Base-by-base conservation (phyloP, 352 stramenopile species). In the Blastocystis sp. region DNA sequence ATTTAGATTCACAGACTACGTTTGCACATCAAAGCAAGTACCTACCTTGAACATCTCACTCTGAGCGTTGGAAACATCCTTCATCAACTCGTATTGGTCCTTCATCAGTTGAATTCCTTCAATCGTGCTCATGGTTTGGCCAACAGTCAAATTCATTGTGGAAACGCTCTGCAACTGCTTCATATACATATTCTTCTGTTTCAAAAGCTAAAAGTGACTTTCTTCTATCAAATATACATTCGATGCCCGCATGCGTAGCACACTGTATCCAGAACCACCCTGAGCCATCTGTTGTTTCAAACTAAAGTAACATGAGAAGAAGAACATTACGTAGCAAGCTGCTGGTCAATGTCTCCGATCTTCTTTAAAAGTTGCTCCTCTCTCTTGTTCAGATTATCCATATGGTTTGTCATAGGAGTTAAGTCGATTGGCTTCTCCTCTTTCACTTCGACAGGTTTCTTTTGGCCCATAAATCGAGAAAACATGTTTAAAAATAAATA, bases 41-140 rank as follows among this genome's bases (percentile, higher is more conserved):
- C 39, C 34, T 37, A 77, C 66, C 66, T 84, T 64, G 53, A 84
- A 84, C 73, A 68, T 68, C 47, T 66, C 18, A 29, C 73, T 84
- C 73, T 84, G 73, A 45, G 73, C 73, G 53, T 26, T 43, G 34
- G 73, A 47, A 6, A 84, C 73, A 50, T 84, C 73, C 73, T 84
- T 84, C 73, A 84, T 84, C n/a, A 84, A 23, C 4, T 84, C 43
- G 56, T 53, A 84, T 34, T 84, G 73, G 0, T 84, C 73, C 73
- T 84, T 84, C 73, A 84, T 84, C 53, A 84, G 59, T 47, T 84
- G 50, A 37, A 68, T 53, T 26, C 62, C 68, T 23, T 84, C 73
- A 64, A 84, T 84, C 2, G 73, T 84, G 6, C 26, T 26, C 4
- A 53, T 34, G 9, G 47, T 84, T 34, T 84, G 73, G 47, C 73